These are phyloP conservation scores for Beauveria varroae DNA, from an alignment of 2,329 filamentous ascomycete species.

Conservation along the genomic window DNA sequence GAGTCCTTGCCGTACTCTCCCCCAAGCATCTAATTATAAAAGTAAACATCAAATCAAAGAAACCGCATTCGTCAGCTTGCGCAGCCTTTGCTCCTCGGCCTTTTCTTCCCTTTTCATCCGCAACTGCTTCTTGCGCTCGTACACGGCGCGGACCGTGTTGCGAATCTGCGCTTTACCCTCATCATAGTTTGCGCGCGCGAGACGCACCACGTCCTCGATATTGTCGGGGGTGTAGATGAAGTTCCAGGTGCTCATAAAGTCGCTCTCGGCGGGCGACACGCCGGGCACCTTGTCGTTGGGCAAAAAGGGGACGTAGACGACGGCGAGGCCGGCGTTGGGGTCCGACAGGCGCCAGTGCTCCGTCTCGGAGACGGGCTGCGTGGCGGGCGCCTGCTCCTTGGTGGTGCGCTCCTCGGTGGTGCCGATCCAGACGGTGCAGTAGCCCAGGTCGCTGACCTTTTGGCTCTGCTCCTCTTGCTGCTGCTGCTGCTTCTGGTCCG, in stretches of 20 bases:
- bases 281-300: conserved; percentile 71
- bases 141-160: conserved; percentile 76
- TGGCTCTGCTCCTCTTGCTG: conserved; percentile 20
- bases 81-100: background rate
- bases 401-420: conserved; percentile 65
- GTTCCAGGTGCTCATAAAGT: conserved; percentile 96
- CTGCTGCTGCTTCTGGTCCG: conserved; percentile 29
- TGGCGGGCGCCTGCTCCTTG: conserved; percentile 42
- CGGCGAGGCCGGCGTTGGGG: conserved; percentile 75
- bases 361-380: conserved; percentile 51
- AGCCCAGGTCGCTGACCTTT: conserved; percentile 60
- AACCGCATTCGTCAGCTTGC: background rate
- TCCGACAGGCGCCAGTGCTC: conserved; percentile 60
- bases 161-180: conserved; percentile 75
- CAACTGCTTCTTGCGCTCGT: conserved; percentile 76
- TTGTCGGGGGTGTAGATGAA: conserved; percentile 91
- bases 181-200: conserved; percentile 80
- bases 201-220: conserved; percentile 72
- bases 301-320: conserved; percentile 86
- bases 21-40: background rate
- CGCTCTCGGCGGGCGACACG: conserved; percentile 74
- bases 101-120: conserved; percentile 47
- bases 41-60: background rate
- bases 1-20: background rate
- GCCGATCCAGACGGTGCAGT: conserved; percentile 95